Conservation (phyloP, 2,329 filamentous ascomycete species). For the Alternaria burnsii region DNA sequence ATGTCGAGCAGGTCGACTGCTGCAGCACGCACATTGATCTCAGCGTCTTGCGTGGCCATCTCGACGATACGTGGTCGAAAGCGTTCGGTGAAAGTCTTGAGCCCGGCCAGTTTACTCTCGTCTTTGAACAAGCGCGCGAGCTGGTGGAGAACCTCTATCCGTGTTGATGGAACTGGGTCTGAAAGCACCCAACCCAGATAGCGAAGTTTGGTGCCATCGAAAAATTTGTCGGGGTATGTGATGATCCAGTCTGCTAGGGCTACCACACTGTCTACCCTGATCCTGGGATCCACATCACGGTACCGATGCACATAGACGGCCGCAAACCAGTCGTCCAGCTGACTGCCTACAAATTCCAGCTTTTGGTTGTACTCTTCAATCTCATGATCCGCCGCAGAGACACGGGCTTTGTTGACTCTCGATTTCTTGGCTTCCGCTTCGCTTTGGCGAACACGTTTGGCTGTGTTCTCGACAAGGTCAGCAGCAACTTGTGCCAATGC, state of each 20-base stretch:
- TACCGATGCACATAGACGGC: constrained; percentile 95
- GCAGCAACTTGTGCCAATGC: constrained; percentile 78
- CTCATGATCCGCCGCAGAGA: constrained; percentile 75
- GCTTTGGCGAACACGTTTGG: constrained; percentile 79
- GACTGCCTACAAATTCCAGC: constrained; percentile 72
- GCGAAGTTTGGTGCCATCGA: constrained; percentile 87
- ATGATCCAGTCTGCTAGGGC: constrained; percentile 90
- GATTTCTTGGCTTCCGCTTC: constrained; percentile 79
- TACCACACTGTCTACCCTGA: constrained; percentile 86
- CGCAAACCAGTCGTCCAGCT: constrained; percentile 87
- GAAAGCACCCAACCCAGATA: constrained; percentile 97
- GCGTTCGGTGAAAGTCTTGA: constrained; percentile 92
- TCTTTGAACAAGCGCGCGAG: constrained; percentile 81
- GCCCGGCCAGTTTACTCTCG: constrained; percentile 75
- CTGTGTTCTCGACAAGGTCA: constrained; percentile 74
- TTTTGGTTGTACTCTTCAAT: constrained; percentile 75
- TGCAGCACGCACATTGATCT: constrained; percentile 79
- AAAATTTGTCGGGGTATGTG: constrained; percentile 83
- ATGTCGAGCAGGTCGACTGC: constrained; percentile 84
- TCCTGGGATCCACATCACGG: constrained; percentile 88
- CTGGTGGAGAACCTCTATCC: constrained; percentile 87
- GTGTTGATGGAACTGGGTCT: constrained; percentile 75
- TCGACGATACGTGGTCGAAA: constrained; percentile 89
- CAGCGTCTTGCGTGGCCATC: constrained; percentile 87
- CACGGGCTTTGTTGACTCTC: constrained; percentile 78